These are phyloP conservation scores for Pseudovirgaria hyperparasitica DNA, from an alignment of 2,329 filamentous ascomycete species.

Conservation along the genomic window DNA sequence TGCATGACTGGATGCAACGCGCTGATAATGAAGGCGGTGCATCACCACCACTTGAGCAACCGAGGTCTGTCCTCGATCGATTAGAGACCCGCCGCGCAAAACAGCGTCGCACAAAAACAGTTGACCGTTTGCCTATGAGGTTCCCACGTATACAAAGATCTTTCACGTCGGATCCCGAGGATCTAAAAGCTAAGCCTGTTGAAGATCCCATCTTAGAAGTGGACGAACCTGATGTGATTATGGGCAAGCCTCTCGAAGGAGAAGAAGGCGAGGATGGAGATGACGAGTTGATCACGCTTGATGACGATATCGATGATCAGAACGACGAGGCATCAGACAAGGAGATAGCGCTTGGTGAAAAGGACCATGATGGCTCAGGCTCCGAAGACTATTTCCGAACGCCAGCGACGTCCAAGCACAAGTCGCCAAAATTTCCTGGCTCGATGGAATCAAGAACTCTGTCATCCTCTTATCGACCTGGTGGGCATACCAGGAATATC, in stretches of 20 bases:
- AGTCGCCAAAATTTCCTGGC: conserved; percentile 11
- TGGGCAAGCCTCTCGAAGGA: conserved; percentile 40
- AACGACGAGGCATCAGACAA: conserved; percentile 10
- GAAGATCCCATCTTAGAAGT: conserved; percentile 38
- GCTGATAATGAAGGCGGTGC: conserved; percentile 43
- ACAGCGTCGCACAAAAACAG: conserved; percentile 37
- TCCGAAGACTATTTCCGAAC: conserved; percentile 30
- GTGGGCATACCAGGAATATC: conserved; percentile 56
- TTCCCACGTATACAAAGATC: conserved; percentile 39
- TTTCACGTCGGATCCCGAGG: conserved; percentile 45
- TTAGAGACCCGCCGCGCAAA: conserved; percentile 42
- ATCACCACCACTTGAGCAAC: conserved; percentile 47
- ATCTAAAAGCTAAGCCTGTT: conserved; percentile 28
- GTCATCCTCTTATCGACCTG: too few relatives aligned
- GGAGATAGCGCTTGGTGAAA: conserved; percentile 13
- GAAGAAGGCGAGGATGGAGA: conserved; percentile 79
- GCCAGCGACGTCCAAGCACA: conserved; percentile 21
- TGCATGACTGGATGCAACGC: conserved; percentile 80
- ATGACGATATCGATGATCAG: conserved; percentile 48
- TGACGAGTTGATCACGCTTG: conserved; percentile 75
- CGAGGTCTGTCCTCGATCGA: conserved; percentile 43
- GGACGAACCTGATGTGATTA: conserved; percentile 23
- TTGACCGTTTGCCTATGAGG: conserved; percentile 19
- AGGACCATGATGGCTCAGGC: conserved; percentile 18
- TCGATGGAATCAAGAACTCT: conserved; percentile 11